Evolutionary conservation across 1,284 basidiomycete species (phyloP), one percentile per base, ranked within the genome.

Genomic region (Moesziomyces sp.): DNA sequence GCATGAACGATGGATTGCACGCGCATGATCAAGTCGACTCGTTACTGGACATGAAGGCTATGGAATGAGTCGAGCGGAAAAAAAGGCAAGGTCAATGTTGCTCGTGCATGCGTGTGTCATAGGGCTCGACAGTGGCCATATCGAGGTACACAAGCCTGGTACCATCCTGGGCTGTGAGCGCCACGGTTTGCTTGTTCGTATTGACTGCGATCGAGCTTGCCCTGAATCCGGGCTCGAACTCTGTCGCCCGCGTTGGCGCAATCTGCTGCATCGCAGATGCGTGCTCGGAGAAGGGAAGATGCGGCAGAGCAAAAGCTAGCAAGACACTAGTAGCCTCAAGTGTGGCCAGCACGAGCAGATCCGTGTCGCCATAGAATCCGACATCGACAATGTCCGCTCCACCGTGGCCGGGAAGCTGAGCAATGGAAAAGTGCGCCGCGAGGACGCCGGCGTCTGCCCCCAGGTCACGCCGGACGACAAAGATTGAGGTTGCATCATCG

Each of bases 111-210:
- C 16, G 18, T 1, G 38, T 14, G 38, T 40, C 38, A 6, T 18
- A 40, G 2, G 38, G 8, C 47, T 58, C 65, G 5, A 58, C 65
- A 21, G 28, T 2, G 1, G 62, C 52, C 3, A 66, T 56, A 24
- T 71, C 71, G 26, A 74, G 28, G 43, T 74, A 74, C 19, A 68
- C 50, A 10, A 65, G 18, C 38, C 61, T 53, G 46, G 52, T 61
- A 0, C 54, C 58, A 7, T 65, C 57, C 26, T 54, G 42, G 5
- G 54, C 58, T 11, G 54, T 38, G 38, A 74, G 50, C 6, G 65
- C 56, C 0, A 59, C 65, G 14, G 65, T 74, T 46, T 74, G 64
- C 49, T 74, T 74, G 54, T 51, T 61, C 2, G 45, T 58, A 21
- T 67, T 74, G 45, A 74, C 63, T 7, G 71, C 61, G 14, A 74